Percentiles rank a stretch among this genome's conserved stretches.
Evolutionary conservation across 306 rosid species (phyloP).

Genomic region (Vigna hirtella): DNA sequence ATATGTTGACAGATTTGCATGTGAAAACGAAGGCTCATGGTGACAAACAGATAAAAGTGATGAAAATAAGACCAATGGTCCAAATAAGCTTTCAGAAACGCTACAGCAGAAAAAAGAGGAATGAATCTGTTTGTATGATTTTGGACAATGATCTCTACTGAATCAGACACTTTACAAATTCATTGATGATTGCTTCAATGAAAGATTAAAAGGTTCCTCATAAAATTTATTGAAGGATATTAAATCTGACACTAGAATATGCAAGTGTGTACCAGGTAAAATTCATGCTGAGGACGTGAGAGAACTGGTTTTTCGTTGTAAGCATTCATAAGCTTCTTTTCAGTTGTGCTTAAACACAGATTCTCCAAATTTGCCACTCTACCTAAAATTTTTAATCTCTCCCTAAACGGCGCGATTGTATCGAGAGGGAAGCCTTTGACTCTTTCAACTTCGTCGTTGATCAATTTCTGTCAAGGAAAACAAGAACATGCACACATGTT

Average conservation of each 20-base stretch:
- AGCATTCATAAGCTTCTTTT: conserved; percentile 89
- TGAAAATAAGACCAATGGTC: conserved; percentile 23
- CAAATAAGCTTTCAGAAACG: too few relatives aligned
- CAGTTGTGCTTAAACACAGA: conserved; percentile 77
- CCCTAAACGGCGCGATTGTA: conserved; percentile 84
- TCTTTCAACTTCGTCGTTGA: conserved; percentile 96
- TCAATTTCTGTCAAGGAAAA: conserved; percentile 67
- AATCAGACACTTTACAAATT: background rate
- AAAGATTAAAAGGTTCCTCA: background rate
- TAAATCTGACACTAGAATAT: conserved; percentile 3
- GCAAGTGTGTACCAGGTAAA: conserved; percentile 68
- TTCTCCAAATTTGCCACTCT: conserved; percentile 79
- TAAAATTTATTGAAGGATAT: background rate
- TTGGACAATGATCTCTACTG: background rate
- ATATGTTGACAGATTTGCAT: background rate
- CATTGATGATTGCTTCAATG: background rate
- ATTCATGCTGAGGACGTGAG: conserved; percentile 97
- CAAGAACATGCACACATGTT: conserved; percentile 33
- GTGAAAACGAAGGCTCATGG: background rate
- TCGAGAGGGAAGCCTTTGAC: conserved; percentile 94
- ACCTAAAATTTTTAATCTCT: conserved; percentile 90
- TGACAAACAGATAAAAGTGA: conserved; percentile 18
- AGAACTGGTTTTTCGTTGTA: conserved; percentile 98
- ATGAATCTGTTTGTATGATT: background rate
- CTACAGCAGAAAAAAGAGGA: background rate